A percentile compares a stretch with the other conserved stretches of the same genome.
Conservation (phyloP, 108 stramenopile species). For the Cyclotella choctawhatcheeana region DNA sequence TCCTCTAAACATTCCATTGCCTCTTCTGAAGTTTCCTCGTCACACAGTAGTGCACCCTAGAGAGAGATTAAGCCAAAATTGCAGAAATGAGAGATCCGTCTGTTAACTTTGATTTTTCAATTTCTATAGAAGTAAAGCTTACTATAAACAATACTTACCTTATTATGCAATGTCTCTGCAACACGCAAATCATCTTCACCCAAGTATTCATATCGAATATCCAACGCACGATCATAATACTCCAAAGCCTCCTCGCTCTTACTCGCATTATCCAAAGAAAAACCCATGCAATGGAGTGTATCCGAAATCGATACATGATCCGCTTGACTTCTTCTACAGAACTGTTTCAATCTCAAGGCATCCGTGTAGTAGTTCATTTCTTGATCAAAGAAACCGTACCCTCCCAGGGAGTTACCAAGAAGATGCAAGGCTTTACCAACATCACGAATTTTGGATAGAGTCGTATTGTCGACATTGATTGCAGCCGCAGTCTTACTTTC, state of each 20-base stretch:
- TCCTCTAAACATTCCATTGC: constrained; percentile 61
- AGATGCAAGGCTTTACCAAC: constrained; percentile 53
- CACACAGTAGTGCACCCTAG: constrained; percentile 55
- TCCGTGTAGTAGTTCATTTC: constrained; percentile 53
- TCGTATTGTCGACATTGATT: constrained; percentile 15
- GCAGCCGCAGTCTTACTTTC: constrained; percentile 1
- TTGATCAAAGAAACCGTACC: constrained; percentile 52
- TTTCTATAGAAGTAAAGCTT: no score
- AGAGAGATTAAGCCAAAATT: neutral
- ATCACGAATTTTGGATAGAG: constrained; percentile 38
- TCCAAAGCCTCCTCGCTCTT: constrained; percentile 45
- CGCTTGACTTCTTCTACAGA: constrained; percentile 27
- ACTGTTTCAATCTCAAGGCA: constrained; percentile 44
- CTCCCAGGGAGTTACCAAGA: constrained; percentile 56
- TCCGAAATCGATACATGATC: constrained; percentile 43
- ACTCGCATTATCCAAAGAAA: constrained; percentile 53
- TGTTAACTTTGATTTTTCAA: no score
- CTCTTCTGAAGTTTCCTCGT: constrained; percentile 45
- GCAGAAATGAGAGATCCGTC: neutral
- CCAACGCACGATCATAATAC: constrained; percentile 48
- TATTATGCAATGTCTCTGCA: constrained; percentile 58
- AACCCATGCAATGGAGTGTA: constrained; percentile 56
- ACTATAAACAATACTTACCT: constrained; percentile 22
- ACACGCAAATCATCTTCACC: constrained; percentile 49
- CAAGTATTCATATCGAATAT: constrained; percentile 32